These are phyloP conservation scores for Kernera saxatilis DNA, from an alignment of 345 rosid genomes.

Conservation along the genomic window DNA sequence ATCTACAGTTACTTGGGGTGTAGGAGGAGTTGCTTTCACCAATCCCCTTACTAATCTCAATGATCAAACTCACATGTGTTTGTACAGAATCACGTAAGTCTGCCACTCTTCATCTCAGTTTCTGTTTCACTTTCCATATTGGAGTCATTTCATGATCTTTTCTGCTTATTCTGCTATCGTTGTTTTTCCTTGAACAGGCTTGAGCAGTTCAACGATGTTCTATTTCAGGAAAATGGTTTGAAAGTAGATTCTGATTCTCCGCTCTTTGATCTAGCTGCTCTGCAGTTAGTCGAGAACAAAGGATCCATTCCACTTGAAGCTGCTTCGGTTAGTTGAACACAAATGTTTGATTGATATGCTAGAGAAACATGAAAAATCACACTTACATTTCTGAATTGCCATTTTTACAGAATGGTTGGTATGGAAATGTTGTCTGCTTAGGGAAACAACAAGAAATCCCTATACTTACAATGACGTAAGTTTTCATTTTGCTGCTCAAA, in stretches of 20 bases:
- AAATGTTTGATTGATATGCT: neutral
- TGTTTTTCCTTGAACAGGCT: conserved; percentile 44
- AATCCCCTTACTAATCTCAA: conserved; percentile 45
- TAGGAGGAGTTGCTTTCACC: conserved; percentile 85
- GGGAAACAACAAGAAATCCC: conserved; percentile 61
- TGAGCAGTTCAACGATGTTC: conserved; percentile 91
- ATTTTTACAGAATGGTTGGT: conserved; percentile 63
- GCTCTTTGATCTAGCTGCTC: conserved; percentile 45
- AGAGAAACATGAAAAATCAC: neutral
- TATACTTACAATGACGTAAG: conserved; percentile 80
- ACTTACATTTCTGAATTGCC: neutral
- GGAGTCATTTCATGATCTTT: neutral
- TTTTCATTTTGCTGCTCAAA: neutral
- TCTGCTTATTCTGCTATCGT: neutral
- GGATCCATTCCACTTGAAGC: conserved; percentile 47
- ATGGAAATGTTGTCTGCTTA: conserved; percentile 61
- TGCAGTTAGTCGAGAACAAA: conserved; percentile 34
- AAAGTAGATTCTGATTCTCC: conserved; percentile 38
- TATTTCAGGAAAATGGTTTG: conserved; percentile 58
- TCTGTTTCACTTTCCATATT: neutral
- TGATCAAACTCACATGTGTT: conserved; percentile 50
- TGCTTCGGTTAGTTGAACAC: conserved; percentile 24
- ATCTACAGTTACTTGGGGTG: conserved; percentile 59
- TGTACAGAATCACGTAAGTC: conserved; percentile 75
- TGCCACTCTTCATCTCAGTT: neutral